A percentile compares a stretch with the other conserved stretches of the same genome.
Conservation (phyloP, 2,329 filamentous ascomycete genomes). For the Ophiostoma piceae region DNA sequence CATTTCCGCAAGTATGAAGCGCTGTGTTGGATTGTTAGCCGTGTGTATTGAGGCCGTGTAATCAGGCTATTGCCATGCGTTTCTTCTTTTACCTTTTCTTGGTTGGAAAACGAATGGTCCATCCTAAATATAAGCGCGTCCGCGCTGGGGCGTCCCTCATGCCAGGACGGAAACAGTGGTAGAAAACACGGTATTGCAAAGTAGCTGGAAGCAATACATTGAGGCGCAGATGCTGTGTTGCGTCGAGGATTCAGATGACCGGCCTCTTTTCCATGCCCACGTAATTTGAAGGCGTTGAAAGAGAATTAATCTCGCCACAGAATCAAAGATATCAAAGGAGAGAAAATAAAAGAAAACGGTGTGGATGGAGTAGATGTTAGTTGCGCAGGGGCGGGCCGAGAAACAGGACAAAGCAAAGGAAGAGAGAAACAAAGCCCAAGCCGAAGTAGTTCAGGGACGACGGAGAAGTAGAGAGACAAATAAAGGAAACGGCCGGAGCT, state of each 20-base stretch:
- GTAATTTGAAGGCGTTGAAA: neutral
- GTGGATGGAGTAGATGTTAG: neutral
- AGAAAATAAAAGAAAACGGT: neutral
- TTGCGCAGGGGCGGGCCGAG: neutral
- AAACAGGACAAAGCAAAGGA: neutral
- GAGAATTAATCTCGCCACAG: neutral
- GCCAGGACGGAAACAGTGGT: constrained; percentile 29
- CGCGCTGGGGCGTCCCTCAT: constrained; percentile 22
- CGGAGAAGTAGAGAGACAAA: neutral
- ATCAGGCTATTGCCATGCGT: neutral
- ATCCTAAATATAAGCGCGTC: constrained; percentile 32
- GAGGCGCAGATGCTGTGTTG: constrained; percentile 25
- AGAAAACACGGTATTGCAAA: constrained; percentile 31
- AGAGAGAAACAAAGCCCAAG: neutral
- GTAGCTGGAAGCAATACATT: constrained; percentile 34
- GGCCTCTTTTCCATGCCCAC: neutral
- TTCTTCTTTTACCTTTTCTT: constrained; percentile 45
- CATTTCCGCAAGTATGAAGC: constrained; percentile 54
- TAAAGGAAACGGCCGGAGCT: neutral
- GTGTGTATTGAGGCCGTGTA: neutral
- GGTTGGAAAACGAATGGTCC: constrained; percentile 45
- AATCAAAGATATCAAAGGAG: neutral
- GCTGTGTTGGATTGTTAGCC: constrained; percentile 35
- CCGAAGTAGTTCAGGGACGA: neutral
- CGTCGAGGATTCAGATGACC: neutral